These are phyloP conservation scores for Rhizodiscina lignyota DNA, from an alignment of 495 filamentous ascomycete genomes.

Conservation along the genomic window DNA sequence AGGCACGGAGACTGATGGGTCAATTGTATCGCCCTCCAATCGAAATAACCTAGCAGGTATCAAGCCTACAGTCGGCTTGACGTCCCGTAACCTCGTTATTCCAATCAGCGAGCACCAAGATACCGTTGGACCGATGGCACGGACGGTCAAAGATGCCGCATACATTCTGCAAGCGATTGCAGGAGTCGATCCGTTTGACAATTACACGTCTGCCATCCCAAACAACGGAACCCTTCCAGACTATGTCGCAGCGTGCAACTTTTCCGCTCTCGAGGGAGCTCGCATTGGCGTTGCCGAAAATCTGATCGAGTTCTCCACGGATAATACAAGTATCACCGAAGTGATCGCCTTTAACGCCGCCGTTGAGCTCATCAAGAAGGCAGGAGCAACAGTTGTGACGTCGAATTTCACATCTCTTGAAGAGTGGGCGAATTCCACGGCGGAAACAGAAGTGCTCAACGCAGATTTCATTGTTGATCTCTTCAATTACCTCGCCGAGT, in stretches of 20 bases:
- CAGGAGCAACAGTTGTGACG: constrained; percentile 34
- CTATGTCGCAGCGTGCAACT: constrained; percentile 34
- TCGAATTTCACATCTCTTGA: constrained; percentile 33
- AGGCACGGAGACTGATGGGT: constrained; percentile 28
- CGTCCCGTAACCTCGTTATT: constrained; percentile 41
- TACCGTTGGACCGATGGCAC: constrained; percentile 47
- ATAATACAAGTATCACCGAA: constrained; percentile 13
- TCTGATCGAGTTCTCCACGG: constrained; percentile 18
- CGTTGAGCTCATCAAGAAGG: constrained; percentile 23
- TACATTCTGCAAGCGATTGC: constrained; percentile 47
- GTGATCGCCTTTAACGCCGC: constrained; percentile 29
- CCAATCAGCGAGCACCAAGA: constrained; percentile 47
- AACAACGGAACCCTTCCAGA: constrained; percentile 25
- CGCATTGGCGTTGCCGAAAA: constrained; percentile 38
- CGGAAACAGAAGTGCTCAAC: constrained; percentile 15
- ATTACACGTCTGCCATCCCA: constrained; percentile 37
- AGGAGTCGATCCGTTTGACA: constrained; percentile 31
- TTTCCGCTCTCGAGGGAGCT: constrained; percentile 27
- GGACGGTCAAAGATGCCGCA: constrained; percentile 50
- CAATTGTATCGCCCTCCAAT: constrained; percentile 20
- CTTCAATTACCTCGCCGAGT: constrained; percentile 19
- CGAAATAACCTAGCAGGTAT: constrained; percentile 31
- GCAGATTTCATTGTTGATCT: constrained; percentile 22
- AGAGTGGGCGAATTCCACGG: constrained; percentile 11
- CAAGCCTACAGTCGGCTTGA: constrained; percentile 57